Base-by-base conservation (phyloP, 108 stramenopile species). In the Cyclotella baltica region DNA sequence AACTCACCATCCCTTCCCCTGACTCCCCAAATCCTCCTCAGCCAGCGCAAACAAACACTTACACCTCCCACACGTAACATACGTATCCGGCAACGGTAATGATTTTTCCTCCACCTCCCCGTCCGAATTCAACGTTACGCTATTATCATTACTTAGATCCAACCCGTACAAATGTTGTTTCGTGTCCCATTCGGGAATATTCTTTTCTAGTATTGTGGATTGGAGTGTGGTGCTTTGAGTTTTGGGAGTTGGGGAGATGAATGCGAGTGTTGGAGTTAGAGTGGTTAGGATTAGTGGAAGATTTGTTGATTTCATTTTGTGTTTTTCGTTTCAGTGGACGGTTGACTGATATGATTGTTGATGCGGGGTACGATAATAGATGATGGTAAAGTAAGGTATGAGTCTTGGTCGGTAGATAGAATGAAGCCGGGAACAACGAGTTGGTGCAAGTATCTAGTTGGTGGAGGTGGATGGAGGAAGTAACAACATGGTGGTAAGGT, bases 1-100 rank as follows among this genome's bases (percentile, higher is more conserved):
- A 31, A 83, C 88, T 59, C 69, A 88, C 88, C 86, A 81, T 56
- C 93, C 90, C 28, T 82, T 87, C 15, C 89, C 89, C 19, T 52
- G 36, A 25, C 67, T 56, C 0, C 92, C 92, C 68, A 93, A 75
- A 68, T 91, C 93, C 28, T 72, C 77, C 64, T 71, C 80, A 9
- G 72, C 74, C 34, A 93, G 72, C 2, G 88, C 88, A 82, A 81
- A 93, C n/a, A 79, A 43, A 6, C 81, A 78, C 68, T 85, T 77
- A 69, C 93, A 93, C 34, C 74, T 73, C 20, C 93, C 93, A 67
- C 93, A 93, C 15, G 84, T 81, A 22, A 81, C 67, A 65, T 81
- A 81, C 16, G 80, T 81, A 0, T 69, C 48, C 1, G 80, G 80
- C 34, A 81, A 23, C 1, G 80, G 80, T 5, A 81, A 64, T 18